These are phyloP conservation scores for Microbotryum violaceum DNA, from an alignment of 1,284 basidiomycete genomes.

Conservation along the genomic window DNA sequence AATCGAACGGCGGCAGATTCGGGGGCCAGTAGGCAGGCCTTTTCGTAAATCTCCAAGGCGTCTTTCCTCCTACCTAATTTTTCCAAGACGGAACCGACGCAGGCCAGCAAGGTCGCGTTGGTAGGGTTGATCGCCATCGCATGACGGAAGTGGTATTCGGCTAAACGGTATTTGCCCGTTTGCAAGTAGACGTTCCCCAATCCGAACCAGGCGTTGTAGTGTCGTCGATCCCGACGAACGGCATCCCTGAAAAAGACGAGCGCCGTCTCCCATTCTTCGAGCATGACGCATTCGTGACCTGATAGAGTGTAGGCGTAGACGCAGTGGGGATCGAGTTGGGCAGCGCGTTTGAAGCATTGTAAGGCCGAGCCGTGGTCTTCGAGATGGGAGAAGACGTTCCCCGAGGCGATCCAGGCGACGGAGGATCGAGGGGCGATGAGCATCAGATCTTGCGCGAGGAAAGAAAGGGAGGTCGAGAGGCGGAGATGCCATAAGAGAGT, in stretches of 20 bases:
- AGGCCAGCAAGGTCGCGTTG: conserved; percentile 58
- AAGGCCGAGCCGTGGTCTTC: conserved; percentile 84
- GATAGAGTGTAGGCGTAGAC: conserved; percentile 89
- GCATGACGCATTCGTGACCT: conserved; percentile 80
- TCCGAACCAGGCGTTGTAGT: conserved; percentile 99
- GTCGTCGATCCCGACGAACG: conserved; percentile 72
- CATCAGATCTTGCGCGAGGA: conserved; percentile 80
- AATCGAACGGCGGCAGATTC: conserved; percentile 83
- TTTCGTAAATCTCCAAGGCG: conserved; percentile 68
- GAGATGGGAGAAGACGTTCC: conserved; percentile 84
- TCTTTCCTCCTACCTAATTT: conserved; percentile 61
- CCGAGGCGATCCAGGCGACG: conserved; percentile 87
- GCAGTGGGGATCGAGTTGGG: conserved; percentile 64
- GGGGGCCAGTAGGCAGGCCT: conserved; percentile 64
- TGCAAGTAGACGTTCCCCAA: conserved; percentile 86
- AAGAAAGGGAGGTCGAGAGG: conserved; percentile 69
- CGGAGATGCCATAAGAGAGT: conserved; percentile 89
- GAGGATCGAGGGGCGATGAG: conserved; percentile 63
- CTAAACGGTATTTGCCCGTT: conserved; percentile 78
- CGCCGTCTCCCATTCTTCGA: conserved; percentile 84
- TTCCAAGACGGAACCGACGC: conserved; percentile 53
- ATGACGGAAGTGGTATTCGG: conserved; percentile 88
- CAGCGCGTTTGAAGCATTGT: conserved; percentile 81
- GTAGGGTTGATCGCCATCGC: conserved; percentile 81
- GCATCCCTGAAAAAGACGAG: conserved; percentile 82